Base-by-base conservation (phyloP, 2,329 filamentous ascomycete genomes). In the Leptodontidium sp. region DNA sequence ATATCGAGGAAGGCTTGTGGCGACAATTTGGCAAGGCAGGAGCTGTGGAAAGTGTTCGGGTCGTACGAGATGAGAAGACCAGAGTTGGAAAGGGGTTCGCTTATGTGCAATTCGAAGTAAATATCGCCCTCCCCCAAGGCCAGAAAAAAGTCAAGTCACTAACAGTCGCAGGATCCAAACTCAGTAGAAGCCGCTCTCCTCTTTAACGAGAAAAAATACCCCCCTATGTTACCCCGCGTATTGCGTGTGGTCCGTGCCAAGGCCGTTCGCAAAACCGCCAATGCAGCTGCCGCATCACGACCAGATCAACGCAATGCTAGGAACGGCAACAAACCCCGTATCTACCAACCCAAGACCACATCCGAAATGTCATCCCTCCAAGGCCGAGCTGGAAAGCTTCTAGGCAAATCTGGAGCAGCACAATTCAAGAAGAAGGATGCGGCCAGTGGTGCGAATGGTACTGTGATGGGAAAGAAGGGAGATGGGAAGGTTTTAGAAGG, bases 81-180 rank as follows among this genome's bases (percentile, higher is more conserved):
- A 89, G 97, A 61, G 93, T 99, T 38, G 94, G 96, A 76, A 99
- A 99, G 79, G 96, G 96, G 4, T 93, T 99, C 78, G 97, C 97
- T 71, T 99, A 99, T 77, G 95, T 99, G 17, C 96, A 99, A 78
- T 99, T 99, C 81, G 88, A 91, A 77, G 88, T 90, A 66, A 61
- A 43, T 75, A 82, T 83, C 80, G 55, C 70, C 32, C 47, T 32
- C 58, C 21, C 12, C 35, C 11, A 55, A 55, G 3, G 26, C n/a
- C n/a, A 43, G 5, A 29, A 47, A 21, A 35, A 15, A 6, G n/a
- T 29, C 62, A 52, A 35, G 53, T 61, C 57, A 61, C 74, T 77
- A 71, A 77, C 68, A 61, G 53, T 59, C 66, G 8, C 75, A 91
- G 84, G 93, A 98, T 76, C 88, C 86, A 71, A 98, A 97, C 76